A percentile compares a stretch with the other conserved stretches of the same genome.
Conservation (phyloP, 2,329 filamentous ascomycete species). For the Clathrospora elynae region DNA sequence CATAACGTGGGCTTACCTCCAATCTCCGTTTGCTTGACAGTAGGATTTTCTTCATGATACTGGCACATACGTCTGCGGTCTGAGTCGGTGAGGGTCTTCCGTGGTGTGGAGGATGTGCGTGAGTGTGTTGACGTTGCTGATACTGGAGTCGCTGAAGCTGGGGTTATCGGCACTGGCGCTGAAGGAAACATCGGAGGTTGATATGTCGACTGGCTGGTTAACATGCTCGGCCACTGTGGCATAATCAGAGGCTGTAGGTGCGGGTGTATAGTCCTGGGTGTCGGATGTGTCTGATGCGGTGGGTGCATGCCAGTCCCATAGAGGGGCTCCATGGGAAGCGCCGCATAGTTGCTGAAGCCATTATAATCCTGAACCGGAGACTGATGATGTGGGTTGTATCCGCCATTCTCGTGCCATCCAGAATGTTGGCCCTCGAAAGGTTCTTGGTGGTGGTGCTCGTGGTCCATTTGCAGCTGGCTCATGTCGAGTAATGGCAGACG, state of each 20-base stretch:
- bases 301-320: conserved; percentile 48
- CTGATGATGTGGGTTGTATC: conserved; percentile 46
- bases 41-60: conserved; percentile 88
- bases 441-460: conserved; percentile 47
- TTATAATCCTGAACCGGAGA: conserved; percentile 50
- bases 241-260: conserved; percentile 51
- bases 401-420: conserved; percentile 40
- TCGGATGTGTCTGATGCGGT: conserved; percentile 37
- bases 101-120: conserved; percentile 64
- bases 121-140: conserved; percentile 48
- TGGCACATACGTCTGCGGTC: conserved; percentile 93
- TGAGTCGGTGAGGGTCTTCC: conserved; percentile 87
- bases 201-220: conserved; percentile 51
- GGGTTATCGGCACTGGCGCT: conserved; percentile 45
- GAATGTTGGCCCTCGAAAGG: conserved; percentile 43
- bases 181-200: conserved; percentile 47
- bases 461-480: conserved; percentile 51
- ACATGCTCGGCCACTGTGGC: conserved; percentile 50
- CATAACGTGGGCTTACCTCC: conserved; percentile 64
- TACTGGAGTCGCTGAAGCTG: conserved; percentile 48
- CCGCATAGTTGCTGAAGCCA: conserved; percentile 46
- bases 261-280: conserved; percentile 45
- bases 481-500: conserved; percentile 36
- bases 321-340: conserved; percentile 49
- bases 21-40: conserved; percentile 93